Percentiles rank a stretch among this genome's conserved stretches.
Evolutionary conservation across 1,139 yeast species (phyloP).

Genomic region (Pneumocystis oryctolagi): DNA sequence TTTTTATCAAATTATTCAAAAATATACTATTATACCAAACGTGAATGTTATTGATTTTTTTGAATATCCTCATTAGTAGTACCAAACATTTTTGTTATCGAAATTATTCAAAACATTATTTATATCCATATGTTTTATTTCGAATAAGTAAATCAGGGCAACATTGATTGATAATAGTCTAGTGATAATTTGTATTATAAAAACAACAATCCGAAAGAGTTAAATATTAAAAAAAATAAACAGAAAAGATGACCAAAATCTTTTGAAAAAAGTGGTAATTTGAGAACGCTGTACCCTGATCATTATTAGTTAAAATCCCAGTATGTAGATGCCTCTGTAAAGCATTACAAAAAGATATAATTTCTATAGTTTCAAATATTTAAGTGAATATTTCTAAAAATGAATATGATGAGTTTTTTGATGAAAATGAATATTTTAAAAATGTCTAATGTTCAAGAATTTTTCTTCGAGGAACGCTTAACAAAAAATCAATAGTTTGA

Average conservation of each 20-base stretch:
- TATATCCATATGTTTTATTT: not conserved
- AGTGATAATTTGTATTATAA: too few species aligned
- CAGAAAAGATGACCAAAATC: not conserved
- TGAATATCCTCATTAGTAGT: not conserved
- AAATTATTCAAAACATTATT: not conserved
- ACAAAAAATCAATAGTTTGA: too few species aligned
- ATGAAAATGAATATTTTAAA: not conserved
- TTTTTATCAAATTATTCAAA: not conserved
- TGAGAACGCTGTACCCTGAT: not conserved
- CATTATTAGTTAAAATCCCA: not conserved
- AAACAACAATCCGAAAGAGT: not conserved
- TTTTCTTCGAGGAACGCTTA: too few species aligned
- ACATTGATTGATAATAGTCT: too few species aligned
- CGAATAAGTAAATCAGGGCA: not conserved
- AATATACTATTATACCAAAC: not conserved
- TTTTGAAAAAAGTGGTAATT: not conserved
- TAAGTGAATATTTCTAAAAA: not conserved
- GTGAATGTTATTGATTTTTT: not conserved
- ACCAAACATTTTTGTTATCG: not conserved
- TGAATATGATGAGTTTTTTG: not conserved
- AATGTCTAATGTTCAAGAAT: not conserved
- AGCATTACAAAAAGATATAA: not conserved
- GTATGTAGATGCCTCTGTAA: not conserved
- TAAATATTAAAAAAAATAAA: not conserved
- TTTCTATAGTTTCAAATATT: not conserved